phyloP scores from a whole-genome alignment of 139 green algal species.

The Chlamydomonas applanata region DNA sequence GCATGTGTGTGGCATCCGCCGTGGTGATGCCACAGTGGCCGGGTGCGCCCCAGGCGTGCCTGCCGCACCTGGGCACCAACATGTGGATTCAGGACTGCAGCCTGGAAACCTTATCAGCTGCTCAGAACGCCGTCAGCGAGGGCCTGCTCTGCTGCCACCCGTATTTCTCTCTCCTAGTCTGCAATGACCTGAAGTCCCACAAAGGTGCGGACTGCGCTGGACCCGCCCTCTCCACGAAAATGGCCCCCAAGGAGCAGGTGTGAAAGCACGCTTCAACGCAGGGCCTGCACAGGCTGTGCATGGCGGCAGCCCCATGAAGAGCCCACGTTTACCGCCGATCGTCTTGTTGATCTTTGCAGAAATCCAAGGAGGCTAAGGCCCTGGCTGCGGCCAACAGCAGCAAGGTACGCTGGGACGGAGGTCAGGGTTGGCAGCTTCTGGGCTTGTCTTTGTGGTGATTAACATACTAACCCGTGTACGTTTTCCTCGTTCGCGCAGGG shows the following conservation, averaged over 20 bases:
- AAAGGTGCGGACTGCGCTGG: too few species aligned
- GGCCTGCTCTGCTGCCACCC: too few species aligned
- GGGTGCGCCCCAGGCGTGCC: too few species aligned
- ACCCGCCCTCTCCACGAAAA: neutral
- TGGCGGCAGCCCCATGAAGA: neutral
- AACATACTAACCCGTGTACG: conserved; percentile 68
- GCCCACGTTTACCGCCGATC: neutral
- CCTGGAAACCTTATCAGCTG: too few species aligned
- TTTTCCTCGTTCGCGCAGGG: neutral
- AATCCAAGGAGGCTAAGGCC: conserved; percentile 80
- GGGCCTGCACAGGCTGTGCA: neutral
- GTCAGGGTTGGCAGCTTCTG: neutral
- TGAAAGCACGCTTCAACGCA: neutral
- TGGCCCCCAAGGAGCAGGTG: conserved; percentile 45
- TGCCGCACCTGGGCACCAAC: too few species aligned
- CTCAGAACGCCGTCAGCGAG: too few species aligned
- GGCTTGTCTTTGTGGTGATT: conserved; percentile 41
- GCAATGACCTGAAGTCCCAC: too few species aligned
- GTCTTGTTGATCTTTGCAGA: conserved; percentile 4
- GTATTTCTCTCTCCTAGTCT: too few species aligned
- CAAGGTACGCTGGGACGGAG: conserved; percentile 58
- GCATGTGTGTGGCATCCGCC: too few species aligned
- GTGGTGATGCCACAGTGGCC: too few species aligned
- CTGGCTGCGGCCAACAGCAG: conserved; percentile 81
- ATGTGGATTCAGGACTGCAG: too few species aligned